These are phyloP conservation scores for Kingdonia uniflora DNA, from an alignment of 164 flowering plant species.

Conservation along the genomic window DNA sequence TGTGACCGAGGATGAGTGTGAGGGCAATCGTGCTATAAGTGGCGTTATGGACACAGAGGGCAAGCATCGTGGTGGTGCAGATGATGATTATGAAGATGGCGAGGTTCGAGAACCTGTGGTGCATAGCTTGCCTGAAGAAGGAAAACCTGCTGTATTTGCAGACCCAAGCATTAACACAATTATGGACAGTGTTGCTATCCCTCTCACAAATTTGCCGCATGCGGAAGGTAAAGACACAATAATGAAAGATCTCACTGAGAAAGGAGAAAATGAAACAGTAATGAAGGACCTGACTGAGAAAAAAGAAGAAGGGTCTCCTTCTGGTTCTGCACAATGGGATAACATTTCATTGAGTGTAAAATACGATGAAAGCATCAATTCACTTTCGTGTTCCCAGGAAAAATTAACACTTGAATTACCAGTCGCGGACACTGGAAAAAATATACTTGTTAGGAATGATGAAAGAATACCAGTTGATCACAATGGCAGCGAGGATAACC, in stretches of 20 bases:
- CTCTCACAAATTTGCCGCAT: conserved; percentile 5
- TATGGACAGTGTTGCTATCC: background rate
- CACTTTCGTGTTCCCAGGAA: conserved; percentile 15
- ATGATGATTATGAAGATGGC: conserved; percentile 62
- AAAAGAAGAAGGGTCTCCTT: conserved; percentile 2
- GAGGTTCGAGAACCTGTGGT: conserved; percentile 39
- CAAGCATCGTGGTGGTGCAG: conserved; percentile 16
- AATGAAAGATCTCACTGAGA: conserved; percentile 8
- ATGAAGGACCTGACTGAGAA: conserved; percentile 5
- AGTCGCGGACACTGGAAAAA: conserved; percentile 9
- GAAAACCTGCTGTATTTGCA: conserved; percentile 8
- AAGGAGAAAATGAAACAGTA: conserved; percentile 10
- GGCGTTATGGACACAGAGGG: conserved; percentile 7
- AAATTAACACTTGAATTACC: conserved; percentile 8
- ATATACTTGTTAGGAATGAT: conserved; percentile 6
- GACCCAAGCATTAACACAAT: background rate
- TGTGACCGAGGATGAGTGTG: conserved; percentile 33
- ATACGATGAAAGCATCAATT: conserved; percentile 4
- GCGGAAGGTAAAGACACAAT: conserved; percentile 9
- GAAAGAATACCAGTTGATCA: conserved; percentile 10
- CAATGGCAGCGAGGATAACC: conserved; percentile 13
- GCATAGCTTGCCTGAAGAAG: conserved; percentile 9
- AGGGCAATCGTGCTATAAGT: conserved; percentile 19
- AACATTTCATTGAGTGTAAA: conserved; percentile 9
- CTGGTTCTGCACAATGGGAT: conserved; percentile 5